phyloP scores from a whole-genome alignment of 1,284 basidiomycete genomes.

The Microbotryomycetes sp. region DNA sequence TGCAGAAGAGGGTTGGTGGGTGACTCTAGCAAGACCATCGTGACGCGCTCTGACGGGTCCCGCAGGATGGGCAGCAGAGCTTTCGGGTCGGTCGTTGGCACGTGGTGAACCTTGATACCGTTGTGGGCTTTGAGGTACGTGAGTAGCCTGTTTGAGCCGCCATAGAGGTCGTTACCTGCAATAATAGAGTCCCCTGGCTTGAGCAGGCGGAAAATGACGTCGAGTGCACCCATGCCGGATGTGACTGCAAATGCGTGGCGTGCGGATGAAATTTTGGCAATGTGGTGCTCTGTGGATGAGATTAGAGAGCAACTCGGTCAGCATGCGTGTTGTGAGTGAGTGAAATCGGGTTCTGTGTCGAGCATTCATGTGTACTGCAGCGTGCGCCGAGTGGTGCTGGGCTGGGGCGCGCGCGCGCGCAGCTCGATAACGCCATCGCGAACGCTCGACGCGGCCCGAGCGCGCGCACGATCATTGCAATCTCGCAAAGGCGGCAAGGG shows the following conservation, averaged over 20 bases:
- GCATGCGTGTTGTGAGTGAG: too few relatives aligned
- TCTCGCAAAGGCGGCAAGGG: too few relatives aligned
- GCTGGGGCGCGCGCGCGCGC: too few relatives aligned
- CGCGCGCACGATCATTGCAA: too few relatives aligned
- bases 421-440: not conserved
- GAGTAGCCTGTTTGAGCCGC: slow-evolving; percentile 92
- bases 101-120: slow-evolving; percentile 84
- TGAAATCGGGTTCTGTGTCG: too few relatives aligned
- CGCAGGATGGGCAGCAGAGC: slow-evolving; percentile 57
- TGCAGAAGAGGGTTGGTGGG: slow-evolving; percentile 97
- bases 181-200: slow-evolving; percentile 93
- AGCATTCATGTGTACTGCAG: too few relatives aligned
- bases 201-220: slow-evolving; percentile 86
- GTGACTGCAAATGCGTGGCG: slow-evolving; percentile 82
- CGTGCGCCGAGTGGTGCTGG: too few relatives aligned
- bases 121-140: slow-evolving; percentile 74
- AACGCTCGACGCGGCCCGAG: not conserved
- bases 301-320: too few relatives aligned
- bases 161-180: slow-evolving; percentile 89
- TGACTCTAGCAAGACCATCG: slow-evolving; percentile 92
- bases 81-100: slow-evolving; percentile 77
- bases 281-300: slow-evolving; percentile 68
- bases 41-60: slow-evolving; percentile 61
- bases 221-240: slow-evolving; percentile 96
- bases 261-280: slow-evolving; percentile 88